Percentiles rank a stretch among this genome's conserved stretches.
These are phyloP conservation scores for Hemerocallis citrina DNA, from an alignment of 106 monocot genomes.

Conservation along the genomic window DNA sequence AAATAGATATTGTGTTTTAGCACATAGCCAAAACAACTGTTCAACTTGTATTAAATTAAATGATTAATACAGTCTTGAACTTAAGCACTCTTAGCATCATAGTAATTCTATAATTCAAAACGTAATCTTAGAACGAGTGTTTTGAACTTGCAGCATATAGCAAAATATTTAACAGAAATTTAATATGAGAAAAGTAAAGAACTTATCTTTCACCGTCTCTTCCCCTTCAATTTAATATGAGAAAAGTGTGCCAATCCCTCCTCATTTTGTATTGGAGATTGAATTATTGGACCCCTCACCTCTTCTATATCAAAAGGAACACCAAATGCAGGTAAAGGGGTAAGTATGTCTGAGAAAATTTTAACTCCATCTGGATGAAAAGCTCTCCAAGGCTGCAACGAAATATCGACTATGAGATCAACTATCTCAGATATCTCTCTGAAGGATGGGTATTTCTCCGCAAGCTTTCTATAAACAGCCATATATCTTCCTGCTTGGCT, in stretches of 20 bases:
- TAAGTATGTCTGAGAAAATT: conserved; percentile 95
- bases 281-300: conserved; percentile 77
- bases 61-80: too few relatives aligned
- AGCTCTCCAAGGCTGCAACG: conserved; percentile 94
- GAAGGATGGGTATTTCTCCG: conserved; percentile 83
- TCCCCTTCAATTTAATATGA: conserved; percentile 63
- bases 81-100: too few relatives aligned
- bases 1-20: too few relatives aligned
- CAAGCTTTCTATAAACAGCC: conserved; percentile 75
- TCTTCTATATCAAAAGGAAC: conserved; percentile 92
- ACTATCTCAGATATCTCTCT: conserved; percentile 86
- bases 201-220: too few relatives aligned
- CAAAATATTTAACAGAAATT: too few relatives aligned
- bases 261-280: conserved; percentile 48
- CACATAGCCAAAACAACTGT: too few relatives aligned
- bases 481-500: conserved; percentile 98
- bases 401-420: conserved; percentile 93
- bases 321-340: conserved; percentile 89
- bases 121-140: too few relatives aligned
- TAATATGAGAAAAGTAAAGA: too few relatives aligned
- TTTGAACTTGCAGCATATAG: too few relatives aligned
- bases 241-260: conserved; percentile 49
- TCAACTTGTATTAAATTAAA: too few relatives aligned
- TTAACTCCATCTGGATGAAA: conserved; percentile 91
- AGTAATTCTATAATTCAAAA: too few relatives aligned